Conservation (phyloP, 805 yeast genomes). For the Nakazawaea ishiwadae region DNA sequence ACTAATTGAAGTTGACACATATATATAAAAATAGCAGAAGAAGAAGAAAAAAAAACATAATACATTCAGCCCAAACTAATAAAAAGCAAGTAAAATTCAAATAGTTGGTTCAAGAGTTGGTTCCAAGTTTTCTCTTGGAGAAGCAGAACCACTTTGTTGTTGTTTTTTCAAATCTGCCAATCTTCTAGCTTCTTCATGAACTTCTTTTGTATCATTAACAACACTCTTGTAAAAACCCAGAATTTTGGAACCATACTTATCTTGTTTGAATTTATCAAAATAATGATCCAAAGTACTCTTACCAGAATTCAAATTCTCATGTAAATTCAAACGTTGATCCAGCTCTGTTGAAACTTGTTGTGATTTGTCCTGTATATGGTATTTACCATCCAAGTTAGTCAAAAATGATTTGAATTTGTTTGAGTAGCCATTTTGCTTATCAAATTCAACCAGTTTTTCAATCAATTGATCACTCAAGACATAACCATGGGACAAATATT, state of each 20-base stretch:
- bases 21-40: background rate
- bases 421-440: constrained; percentile 59
- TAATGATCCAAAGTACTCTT: constrained; percentile 35
- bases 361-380: constrained; percentile 54
- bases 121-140: background rate
- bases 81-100: background rate
- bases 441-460: constrained; percentile 56
- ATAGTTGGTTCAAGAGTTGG: constrained; percentile 6
- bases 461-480: constrained; percentile 57
- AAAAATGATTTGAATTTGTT: constrained; percentile 53
- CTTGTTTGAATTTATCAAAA: constrained; percentile 40
- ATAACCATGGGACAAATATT: constrained; percentile 71
- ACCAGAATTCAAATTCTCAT: constrained; percentile 32
- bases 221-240: constrained; percentile 56
- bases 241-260: constrained; percentile 52
- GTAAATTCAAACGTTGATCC: constrained; percentile 37
- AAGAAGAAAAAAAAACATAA: too few relatives aligned
- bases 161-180: constrained; percentile 55
- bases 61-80: too few relatives aligned
- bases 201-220: constrained; percentile 52
- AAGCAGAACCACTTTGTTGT: background rate
- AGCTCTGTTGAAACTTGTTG: constrained; percentile 25
- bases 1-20: background rate
- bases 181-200: constrained; percentile 71
- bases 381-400: constrained; percentile 50